Evolutionary conservation across 345 rosid genomes (phyloP).

Genomic region (Rhodamnia rubescens): DNA sequence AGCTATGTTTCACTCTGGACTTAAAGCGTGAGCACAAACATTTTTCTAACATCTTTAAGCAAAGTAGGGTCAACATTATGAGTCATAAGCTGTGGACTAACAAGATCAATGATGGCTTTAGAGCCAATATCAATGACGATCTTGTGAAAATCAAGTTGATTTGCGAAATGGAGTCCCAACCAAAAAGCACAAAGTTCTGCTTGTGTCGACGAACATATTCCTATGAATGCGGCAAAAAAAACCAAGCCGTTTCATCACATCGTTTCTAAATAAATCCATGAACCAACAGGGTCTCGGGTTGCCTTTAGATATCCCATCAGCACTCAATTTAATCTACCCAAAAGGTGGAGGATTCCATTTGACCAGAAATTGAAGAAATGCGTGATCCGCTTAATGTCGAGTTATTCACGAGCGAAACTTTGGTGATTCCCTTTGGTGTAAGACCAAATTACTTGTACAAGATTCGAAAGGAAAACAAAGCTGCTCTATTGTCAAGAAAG

Average conservation of each 20-base stretch:
- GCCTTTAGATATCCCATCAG: background rate
- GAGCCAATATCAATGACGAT: background rate
- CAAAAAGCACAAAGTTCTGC: background rate
- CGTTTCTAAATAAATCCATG: background rate
- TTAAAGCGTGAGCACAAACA: background rate
- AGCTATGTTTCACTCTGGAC: background rate
- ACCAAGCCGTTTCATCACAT: background rate
- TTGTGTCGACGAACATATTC: fast-evolving
- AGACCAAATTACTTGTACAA: fast-evolving
- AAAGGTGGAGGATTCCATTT: background rate
- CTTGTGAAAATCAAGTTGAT: background rate
- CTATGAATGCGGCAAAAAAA: background rate
- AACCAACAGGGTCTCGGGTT: background rate
- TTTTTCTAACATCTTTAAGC: background rate
- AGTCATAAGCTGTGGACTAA: background rate
- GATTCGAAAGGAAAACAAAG: fast-evolving
- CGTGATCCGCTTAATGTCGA: background rate
- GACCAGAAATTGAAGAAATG: background rate
- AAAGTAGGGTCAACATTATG: background rate
- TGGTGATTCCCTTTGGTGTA: fast-evolving
- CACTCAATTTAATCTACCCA: background rate
- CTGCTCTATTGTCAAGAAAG: fast-evolving
- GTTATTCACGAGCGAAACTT: fast-evolving
- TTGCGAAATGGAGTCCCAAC: background rate
- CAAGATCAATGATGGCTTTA: background rate